Conservation (phyloP, 1,284 basidiomycete species). For the Microbotryomycetes sp. region DNA sequence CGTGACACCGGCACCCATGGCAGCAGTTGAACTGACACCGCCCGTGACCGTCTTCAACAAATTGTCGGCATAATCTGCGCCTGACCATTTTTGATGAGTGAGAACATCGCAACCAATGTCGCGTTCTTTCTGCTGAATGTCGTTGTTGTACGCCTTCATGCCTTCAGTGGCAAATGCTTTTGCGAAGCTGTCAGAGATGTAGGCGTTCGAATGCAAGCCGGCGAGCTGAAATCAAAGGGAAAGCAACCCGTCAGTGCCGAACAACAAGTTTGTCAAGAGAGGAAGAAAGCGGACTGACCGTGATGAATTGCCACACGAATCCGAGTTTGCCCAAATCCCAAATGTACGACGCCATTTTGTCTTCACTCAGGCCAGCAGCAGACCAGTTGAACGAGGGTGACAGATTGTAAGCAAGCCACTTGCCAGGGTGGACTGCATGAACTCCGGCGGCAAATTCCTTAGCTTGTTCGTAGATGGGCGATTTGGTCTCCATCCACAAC, state of each 20-base stretch:
- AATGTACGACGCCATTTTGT: slow-evolving; percentile 83
- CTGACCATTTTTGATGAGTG: slow-evolving; percentile 64
- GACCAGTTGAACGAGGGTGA: slow-evolving; percentile 50
- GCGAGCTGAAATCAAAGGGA: slow-evolving; percentile 57
- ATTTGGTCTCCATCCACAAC: slow-evolving; percentile 92
- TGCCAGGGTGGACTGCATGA: slow-evolving; percentile 65
- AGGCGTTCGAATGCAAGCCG: slow-evolving; percentile 93
- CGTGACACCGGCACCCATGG: slow-evolving; percentile 73
- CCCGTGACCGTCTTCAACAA: slow-evolving; percentile 55
- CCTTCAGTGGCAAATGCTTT: slow-evolving; percentile 76
- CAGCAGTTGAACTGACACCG: slow-evolving; percentile 72
- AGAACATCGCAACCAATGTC: slow-evolving; percentile 87
- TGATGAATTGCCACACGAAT: slow-evolving; percentile 98
- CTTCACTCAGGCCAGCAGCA: slow-evolving; percentile 75
- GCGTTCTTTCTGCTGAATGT: slow-evolving; percentile 79
- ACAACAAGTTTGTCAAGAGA: background rate
- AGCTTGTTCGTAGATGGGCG: slow-evolving; percentile 88
- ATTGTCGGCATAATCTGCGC: slow-evolving; percentile 33
- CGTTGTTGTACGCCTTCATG: slow-evolving; percentile 79
- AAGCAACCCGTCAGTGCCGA: slow-evolving; percentile 5
- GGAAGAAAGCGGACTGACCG: slow-evolving; percentile 53
- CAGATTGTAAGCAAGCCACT: slow-evolving; percentile 93
- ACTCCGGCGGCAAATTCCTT: slow-evolving; percentile 87
- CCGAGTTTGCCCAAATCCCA: slow-evolving; percentile 91
- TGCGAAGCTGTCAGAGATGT: slow-evolving; percentile 92